phyloP scores from a whole-genome alignment of 306 rosid genomes.

The Casuarina cunninghamiana region DNA sequence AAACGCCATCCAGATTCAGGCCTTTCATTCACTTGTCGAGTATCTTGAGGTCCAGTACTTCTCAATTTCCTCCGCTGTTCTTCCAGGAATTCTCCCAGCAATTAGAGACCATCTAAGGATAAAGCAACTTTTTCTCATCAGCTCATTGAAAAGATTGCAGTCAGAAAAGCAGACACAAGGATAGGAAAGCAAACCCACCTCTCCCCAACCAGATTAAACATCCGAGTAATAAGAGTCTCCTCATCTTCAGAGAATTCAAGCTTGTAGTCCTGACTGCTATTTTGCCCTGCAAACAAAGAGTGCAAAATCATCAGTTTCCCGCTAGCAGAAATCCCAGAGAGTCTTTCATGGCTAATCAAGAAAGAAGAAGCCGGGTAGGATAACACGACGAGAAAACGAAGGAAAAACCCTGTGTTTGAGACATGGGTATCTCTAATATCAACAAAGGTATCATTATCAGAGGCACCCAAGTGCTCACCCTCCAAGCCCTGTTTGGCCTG shows the following conservation, averaged over 20 bases:
- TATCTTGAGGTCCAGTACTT: constrained; percentile 79
- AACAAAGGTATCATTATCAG: background rate
- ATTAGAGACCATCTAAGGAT: constrained; percentile 78
- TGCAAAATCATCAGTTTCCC: background rate
- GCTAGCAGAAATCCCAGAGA: background rate
- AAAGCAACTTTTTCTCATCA: background rate
- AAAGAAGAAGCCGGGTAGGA: background rate
- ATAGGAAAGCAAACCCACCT: constrained; percentile 44
- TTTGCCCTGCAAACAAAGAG: constrained; percentile 38
- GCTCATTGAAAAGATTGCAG: background rate
- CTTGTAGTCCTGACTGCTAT: constrained; percentile 47
- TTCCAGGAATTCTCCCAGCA: constrained; percentile 97
- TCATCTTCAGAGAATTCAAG: constrained; percentile 79
- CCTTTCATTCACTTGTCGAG: constrained; percentile 55
- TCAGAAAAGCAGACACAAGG: background rate
- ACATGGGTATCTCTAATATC: background rate
- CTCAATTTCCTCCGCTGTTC: constrained; percentile 93
- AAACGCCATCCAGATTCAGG: constrained; percentile 10
- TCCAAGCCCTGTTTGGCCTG: background rate
- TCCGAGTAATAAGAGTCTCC: constrained; percentile 76
- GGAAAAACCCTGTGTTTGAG: background rate
- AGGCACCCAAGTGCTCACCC: background rate
- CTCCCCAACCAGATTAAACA: constrained; percentile 83
- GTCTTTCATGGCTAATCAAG: background rate
- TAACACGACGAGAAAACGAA: background rate